These are phyloP conservation scores for Salvia hispanica DNA, from an alignment of 257 asterid species.

Conservation along the genomic window DNA sequence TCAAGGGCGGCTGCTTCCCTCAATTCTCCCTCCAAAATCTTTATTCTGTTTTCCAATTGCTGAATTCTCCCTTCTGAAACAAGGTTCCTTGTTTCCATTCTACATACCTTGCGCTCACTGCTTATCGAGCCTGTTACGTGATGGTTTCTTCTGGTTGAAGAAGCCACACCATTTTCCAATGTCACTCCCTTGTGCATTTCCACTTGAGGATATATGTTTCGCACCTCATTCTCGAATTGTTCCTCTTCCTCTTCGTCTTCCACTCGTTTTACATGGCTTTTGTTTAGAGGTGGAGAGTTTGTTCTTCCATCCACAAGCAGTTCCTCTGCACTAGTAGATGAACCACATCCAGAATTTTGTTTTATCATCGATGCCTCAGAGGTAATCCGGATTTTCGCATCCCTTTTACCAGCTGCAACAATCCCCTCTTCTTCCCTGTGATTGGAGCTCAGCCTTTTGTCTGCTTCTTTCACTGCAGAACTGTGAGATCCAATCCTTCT, in stretches of 20 bases:
- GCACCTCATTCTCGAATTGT: conserved; percentile 24
- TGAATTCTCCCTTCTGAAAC: conserved; percentile 49
- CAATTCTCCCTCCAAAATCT: conserved; percentile 65
- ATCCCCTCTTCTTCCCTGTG: conserved; percentile 21
- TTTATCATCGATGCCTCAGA: neutral
- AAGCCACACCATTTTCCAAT: conserved; percentile 6
- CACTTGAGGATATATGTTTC: conserved; percentile 4
- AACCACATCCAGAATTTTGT: too few species aligned
- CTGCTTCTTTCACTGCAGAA: conserved; percentile 38
- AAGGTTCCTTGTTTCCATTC: conserved; percentile 49
- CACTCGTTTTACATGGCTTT: conserved; percentile 12
- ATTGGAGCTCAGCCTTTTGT: conserved; percentile 18
- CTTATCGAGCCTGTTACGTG: conserved; percentile 23
- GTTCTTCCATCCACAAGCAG: too few species aligned
- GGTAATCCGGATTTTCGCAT: conserved; percentile 16
- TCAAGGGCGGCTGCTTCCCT: conserved; percentile 86
- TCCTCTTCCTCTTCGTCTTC: too few species aligned
- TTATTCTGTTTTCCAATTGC: conserved; percentile 56
- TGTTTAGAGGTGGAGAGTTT: too few species aligned
- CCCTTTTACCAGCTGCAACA: conserved; percentile 32
- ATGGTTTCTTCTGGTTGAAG: conserved; percentile 32
- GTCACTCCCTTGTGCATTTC: conserved; percentile 2
- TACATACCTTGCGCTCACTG: conserved; percentile 33
- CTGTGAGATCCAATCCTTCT: conserved; percentile 42
- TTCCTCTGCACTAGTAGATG: neutral